Evolutionary conservation across 176 grass and related monocot species (phyloP).

Genomic region (Cenchrus purpureus): DNA sequence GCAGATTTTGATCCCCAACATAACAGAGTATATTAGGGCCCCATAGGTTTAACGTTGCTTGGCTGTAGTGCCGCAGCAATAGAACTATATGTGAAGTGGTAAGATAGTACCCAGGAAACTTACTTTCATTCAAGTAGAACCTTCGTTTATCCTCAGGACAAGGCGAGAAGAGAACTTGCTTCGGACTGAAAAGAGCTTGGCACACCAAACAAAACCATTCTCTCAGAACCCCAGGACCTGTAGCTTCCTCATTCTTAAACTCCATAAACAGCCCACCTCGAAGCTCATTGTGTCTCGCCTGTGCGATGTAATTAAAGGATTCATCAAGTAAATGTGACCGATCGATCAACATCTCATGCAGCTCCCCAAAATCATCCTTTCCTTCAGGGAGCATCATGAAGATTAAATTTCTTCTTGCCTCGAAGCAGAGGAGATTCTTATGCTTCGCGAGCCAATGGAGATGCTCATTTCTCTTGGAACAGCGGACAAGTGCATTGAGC

Average conservation of each 20-base stretch:
- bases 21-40: conserved; percentile 16
- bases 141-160: conserved; percentile 81
- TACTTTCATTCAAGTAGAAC: conserved; percentile 97
- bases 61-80: background rate
- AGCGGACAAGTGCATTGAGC: conserved; percentile 68
- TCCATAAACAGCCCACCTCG: conserved; percentile 92
- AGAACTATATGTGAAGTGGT: conserved; percentile 4
- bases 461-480: conserved; percentile 67
- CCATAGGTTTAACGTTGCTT: background rate
- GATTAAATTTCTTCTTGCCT: conserved; percentile 85
- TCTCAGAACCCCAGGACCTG: conserved; percentile 93
- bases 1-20: background rate
- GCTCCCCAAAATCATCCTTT: conserved; percentile 83
- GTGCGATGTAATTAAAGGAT: conserved; percentile 83
- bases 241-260: conserved; percentile 99
- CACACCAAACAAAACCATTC: conserved; percentile 98
- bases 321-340: conserved; percentile 75
- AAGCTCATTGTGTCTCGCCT: conserved; percentile 58
- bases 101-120: conserved; percentile 42
- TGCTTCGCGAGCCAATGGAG: conserved; percentile 87
- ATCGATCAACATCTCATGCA: conserved; percentile 98
- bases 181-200: conserved; percentile 82
- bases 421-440: conserved; percentile 77
- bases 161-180: conserved; percentile 84
- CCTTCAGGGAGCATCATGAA: conserved; percentile 92